Evolutionary conservation across 495 filamentous ascomycete genomes (phyloP).

Genomic region (Neurospora sp.): DNA sequence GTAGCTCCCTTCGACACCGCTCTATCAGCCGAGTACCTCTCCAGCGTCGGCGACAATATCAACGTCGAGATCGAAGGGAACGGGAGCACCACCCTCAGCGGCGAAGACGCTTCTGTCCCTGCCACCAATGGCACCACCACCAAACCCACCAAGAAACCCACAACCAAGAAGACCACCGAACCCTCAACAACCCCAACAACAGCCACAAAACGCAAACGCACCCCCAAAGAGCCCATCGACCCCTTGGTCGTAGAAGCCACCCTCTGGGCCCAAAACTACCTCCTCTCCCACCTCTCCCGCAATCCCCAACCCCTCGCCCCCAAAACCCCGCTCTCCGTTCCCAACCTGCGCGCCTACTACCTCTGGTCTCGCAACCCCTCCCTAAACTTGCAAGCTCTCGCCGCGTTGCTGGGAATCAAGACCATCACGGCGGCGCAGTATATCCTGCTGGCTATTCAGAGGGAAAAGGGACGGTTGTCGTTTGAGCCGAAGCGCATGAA

Average conservation of each 20-base stretch:
- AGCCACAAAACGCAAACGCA: not conserved
- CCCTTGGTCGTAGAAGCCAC: conserved; percentile 28
- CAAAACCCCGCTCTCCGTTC: conserved; percentile 5
- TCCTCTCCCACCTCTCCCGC: not conserved
- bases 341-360: conserved; percentile 47
- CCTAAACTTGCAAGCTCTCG: conserved; percentile 35
- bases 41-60: conserved; percentile 3
- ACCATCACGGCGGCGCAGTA: conserved; percentile 40
- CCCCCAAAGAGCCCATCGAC: conserved; percentile 13
- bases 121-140: not conserved
- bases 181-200: not conserved
- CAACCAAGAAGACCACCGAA: conserved; percentile 4
- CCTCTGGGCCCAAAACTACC: conserved; percentile 22
- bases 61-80: conserved; percentile 9
- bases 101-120: not conserved
- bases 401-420: conserved; percentile 40
- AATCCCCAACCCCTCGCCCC: not conserved
- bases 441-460: conserved; percentile 32
- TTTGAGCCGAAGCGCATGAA: conserved; percentile 25
- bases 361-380: conserved; percentile 46
- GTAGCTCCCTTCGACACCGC: not conserved
- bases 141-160: conserved; percentile 1
- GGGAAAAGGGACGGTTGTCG: conserved; percentile 34
- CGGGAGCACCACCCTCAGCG: not conserved
- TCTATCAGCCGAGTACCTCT: conserved; percentile 12